Percentiles rank a stretch among this genome's conserved stretches.
Conservation (phyloP, 1,284 basidiomycete genomes). For the Waitea zeae region DNA sequence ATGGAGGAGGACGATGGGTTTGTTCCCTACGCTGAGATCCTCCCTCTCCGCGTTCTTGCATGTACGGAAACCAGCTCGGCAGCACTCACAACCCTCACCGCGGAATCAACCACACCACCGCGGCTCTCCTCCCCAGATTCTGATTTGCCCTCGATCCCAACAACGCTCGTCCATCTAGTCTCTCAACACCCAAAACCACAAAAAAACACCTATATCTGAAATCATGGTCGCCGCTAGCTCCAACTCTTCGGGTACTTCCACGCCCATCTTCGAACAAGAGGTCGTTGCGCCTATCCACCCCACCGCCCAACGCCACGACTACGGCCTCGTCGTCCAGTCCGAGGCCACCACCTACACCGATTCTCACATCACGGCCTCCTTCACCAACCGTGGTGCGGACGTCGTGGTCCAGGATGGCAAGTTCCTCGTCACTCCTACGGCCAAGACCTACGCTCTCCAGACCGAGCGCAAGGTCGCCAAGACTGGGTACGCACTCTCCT, state of each 20-base stretch:
- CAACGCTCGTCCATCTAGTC: too few species aligned
- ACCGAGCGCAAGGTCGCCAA: slow-evolving; percentile 78
- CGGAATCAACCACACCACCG: slow-evolving; percentile 55
- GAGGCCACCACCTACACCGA: slow-evolving; percentile 71
- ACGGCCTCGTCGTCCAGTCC: slow-evolving; percentile 72
- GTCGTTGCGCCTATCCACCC: slow-evolving; percentile 62
- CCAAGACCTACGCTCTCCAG: slow-evolving; percentile 79
- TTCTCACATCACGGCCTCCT: slow-evolving; percentile 72
- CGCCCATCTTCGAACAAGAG: slow-evolving; percentile 49
- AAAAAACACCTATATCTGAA: too few species aligned
- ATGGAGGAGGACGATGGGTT: too few species aligned
- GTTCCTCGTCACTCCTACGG: slow-evolving; percentile 63
- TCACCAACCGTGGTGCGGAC: slow-evolving; percentile 67
- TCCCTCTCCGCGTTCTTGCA: too few species aligned
- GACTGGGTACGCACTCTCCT: slow-evolving; percentile 69
- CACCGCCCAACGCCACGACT: slow-evolving; percentile 63
- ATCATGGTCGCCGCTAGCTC: too few species aligned
- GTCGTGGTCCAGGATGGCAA: slow-evolving; percentile 57
- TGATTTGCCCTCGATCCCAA: slow-evolving; percentile 30
- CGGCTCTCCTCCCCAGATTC: slow-evolving; percentile 35
- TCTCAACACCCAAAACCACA: too few species aligned
- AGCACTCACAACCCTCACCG: slow-evolving; percentile 64
- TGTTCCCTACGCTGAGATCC: too few species aligned
- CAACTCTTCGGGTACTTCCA: slow-evolving; percentile 44
- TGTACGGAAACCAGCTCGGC: slow-evolving; percentile 78